phyloP scores from a whole-genome alignment of 345 rosid species.

The Mallotus nudiflorus region DNA sequence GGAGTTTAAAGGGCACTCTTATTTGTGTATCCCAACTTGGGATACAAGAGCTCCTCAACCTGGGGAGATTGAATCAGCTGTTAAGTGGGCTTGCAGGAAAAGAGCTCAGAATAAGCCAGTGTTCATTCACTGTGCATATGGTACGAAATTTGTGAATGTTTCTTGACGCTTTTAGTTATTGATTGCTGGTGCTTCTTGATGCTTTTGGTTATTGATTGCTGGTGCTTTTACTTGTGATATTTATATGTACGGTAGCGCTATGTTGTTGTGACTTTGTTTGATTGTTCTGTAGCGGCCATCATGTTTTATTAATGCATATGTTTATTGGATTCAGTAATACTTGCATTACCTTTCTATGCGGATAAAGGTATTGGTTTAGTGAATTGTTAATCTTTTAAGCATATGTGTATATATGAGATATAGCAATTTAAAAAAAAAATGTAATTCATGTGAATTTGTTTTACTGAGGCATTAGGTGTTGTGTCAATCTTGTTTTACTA shows the following conservation, averaged over 20 bases:
- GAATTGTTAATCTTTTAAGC: too few relatives aligned
- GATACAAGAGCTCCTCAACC: conserved; percentile 72
- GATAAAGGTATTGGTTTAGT: too few relatives aligned
- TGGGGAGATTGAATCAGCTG: conserved; percentile 64
- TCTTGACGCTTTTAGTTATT: background rate
- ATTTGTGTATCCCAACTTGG: conserved; percentile 76
- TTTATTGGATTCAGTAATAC: too few relatives aligned
- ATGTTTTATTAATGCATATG: too few relatives aligned
- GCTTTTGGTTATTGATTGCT: background rate
- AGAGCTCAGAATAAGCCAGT: conserved; percentile 59
- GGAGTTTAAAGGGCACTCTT: conserved; percentile 44
- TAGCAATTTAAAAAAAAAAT: too few relatives aligned
- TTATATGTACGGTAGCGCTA: too few relatives aligned
- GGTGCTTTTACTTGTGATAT: background rate
- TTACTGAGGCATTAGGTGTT: too few relatives aligned
- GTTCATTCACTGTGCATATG: conserved; percentile 70
- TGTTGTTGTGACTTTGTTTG: background rate
- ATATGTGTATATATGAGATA: too few relatives aligned
- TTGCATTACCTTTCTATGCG: too few relatives aligned
- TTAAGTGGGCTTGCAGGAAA: conserved; percentile 69
- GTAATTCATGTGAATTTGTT: too few relatives aligned
- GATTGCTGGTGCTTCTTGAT: background rate
- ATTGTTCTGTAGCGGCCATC: too few relatives aligned
- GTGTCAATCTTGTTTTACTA: background rate
- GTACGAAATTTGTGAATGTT: conserved; percentile 24